These are phyloP conservation scores for Cladosporium sp. DNA, from an alignment of 2,329 filamentous ascomycete genomes.

Conservation along the genomic window DNA sequence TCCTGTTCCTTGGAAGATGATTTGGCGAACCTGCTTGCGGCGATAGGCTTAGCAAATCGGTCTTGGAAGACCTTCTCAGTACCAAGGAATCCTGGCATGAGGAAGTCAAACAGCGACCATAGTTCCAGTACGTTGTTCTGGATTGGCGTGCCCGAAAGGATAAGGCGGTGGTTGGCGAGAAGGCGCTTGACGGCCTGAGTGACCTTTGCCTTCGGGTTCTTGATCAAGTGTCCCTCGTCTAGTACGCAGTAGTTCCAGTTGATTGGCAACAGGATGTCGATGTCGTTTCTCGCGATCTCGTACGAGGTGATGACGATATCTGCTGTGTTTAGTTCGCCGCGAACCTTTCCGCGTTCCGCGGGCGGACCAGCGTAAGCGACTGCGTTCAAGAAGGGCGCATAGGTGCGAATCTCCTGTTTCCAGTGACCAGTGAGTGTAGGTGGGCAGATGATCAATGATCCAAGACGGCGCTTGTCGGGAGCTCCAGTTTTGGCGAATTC, in stretches of 20 bases:
- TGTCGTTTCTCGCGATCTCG: constrained; percentile 94
- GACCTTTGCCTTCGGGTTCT: constrained; percentile 97
- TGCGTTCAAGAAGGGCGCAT: constrained; percentile 88
- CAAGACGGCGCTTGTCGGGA: constrained; percentile 74
- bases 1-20: constrained; percentile 98
- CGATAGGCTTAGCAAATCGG: constrained; percentile 91
- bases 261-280: constrained; percentile 76
- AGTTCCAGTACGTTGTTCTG: constrained; percentile 97
- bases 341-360: constrained; percentile 71
- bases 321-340: constrained; percentile 68
- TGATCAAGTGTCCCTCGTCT: constrained; percentile 97
- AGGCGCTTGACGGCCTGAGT: constrained; percentile 89
- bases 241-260: constrained; percentile 98
- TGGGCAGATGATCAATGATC: constrained; percentile 92
- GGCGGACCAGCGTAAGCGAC: constrained; percentile 91
- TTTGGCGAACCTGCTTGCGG: constrained; percentile 91
- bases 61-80: constrained; percentile 97
- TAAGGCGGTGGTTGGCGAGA: constrained; percentile 88
- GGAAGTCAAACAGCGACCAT: constrained; percentile 97
- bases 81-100: constrained; percentile 97
- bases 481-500: constrained; percentile 82
- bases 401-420: constrained; percentile 96
- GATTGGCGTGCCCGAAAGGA: constrained; percentile 94
- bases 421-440: constrained; percentile 96
- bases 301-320: constrained; percentile 98